A percentile compares a stretch with the other conserved stretches of the same genome.
These are phyloP conservation scores for Acacia acuminata DNA, from an alignment of 306 rosid species.

Conservation along the genomic window DNA sequence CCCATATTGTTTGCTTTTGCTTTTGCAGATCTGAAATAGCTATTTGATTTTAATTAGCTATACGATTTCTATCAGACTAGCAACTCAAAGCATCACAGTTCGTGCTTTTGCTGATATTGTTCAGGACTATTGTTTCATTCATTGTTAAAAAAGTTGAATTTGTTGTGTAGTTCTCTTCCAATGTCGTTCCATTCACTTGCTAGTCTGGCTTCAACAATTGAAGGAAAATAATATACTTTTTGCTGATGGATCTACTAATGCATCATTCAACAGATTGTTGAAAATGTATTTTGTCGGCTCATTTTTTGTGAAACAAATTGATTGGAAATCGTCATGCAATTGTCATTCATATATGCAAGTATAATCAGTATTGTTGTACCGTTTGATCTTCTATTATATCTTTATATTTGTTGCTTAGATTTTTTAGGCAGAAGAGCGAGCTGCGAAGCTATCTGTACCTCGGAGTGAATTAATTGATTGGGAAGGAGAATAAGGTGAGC, in stretches of 20 bases:
- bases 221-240: neutral
- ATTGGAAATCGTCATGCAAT: neutral
- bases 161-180: neutral
- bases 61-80: no score
- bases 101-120: no score
- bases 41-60: no score
- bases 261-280: neutral
- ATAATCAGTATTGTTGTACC: neutral
- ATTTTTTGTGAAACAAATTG: neutral
- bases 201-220: neutral
- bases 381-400: neutral
- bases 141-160: no score
- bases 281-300: neutral
- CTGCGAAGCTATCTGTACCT: slow-evolving; percentile 64
- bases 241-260: neutral
- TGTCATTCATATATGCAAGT: neutral
- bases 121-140: no score
- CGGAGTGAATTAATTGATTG: slow-evolving; percentile 81
- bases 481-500: slow-evolving; percentile 81
- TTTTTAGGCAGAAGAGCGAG: slow-evolving; percentile 91
- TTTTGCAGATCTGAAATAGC: no score
- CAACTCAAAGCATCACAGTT: no score
- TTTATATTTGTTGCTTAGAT: neutral
- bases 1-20: no score
- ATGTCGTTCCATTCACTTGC: neutral